These are phyloP conservation scores for Smittium mucronatum DNA, from an alignment of 371 early-diverging fungal genomes.

Conservation along the genomic window DNA sequence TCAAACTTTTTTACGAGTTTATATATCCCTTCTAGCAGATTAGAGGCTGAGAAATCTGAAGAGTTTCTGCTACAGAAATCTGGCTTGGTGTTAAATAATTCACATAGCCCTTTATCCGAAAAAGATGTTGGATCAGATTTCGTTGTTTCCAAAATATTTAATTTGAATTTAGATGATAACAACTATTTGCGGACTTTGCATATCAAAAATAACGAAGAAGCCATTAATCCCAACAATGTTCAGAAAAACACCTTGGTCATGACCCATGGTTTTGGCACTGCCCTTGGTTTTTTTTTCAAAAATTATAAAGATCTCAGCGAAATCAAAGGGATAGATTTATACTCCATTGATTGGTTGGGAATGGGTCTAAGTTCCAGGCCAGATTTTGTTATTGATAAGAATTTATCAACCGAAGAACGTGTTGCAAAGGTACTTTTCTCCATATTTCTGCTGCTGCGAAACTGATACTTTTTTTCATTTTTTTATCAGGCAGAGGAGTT, in stretches of 20 bases:
- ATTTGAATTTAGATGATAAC: neutral
- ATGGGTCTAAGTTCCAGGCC: conserved; percentile 76
- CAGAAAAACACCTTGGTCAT: conserved; percentile 45
- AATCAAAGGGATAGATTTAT: conserved; percentile 52
- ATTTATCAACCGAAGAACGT: neutral
- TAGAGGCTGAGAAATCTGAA: neutral
- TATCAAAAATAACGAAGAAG: conserved; percentile 3
- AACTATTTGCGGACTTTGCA: neutral
- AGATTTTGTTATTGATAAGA: conserved; percentile 38
- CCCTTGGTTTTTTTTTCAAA: conserved; percentile 77
- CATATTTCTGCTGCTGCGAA: neutral
- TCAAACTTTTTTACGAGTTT: neutral
- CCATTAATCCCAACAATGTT: neutral
- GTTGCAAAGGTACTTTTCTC: conserved; percentile 5
- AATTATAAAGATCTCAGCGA: conserved; percentile 58
- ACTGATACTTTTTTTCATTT: neutral
- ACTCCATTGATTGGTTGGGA: conserved; percentile 80
- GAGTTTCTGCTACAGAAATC: neutral
- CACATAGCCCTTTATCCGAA: neutral
- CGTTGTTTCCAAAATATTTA: neutral
- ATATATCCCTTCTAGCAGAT: neutral
- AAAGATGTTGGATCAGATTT: neutral
- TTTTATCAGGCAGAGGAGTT: conserved; percentile 50
- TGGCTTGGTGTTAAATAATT: neutral
- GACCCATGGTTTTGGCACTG: conserved; percentile 87